A percentile compares a stretch with the other conserved stretches of the same genome.
Conservation (phyloP, 108 stramenopile genomes). For the Chaetoceros muelleri region DNA sequence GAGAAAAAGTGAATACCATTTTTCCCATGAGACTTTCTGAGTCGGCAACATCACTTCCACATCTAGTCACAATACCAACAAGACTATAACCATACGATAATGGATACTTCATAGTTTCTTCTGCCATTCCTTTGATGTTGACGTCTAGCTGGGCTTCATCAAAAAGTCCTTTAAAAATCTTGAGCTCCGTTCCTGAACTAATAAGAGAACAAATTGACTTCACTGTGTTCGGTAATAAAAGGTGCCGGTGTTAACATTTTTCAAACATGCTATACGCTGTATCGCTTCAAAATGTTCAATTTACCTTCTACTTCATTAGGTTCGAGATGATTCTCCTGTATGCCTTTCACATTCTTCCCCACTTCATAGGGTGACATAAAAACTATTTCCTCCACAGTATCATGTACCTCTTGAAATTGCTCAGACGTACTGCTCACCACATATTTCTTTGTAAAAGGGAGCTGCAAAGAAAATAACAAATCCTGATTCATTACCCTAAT, state of each 20-base stretch:
- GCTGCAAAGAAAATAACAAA: conserved; percentile 49
- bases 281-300: not conserved
- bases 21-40: conserved; percentile 39
- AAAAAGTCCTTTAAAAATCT: conserved; percentile 80
- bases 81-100: conserved; percentile 83
- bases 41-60: conserved; percentile 52
- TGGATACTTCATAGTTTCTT: conserved; percentile 77
- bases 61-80: conserved; percentile 62
- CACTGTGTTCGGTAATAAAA: conserved; percentile 9
- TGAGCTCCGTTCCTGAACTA: conserved; percentile 87
- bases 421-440: not conserved
- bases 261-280: not conserved
- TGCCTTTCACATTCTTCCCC: conserved; percentile 20
- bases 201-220: conserved; percentile 69
- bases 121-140: conserved; percentile 80
- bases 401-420: not conserved
- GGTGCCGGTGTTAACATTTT: not conserved
- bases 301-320: conserved; percentile 57
- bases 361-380: conserved; percentile 55
- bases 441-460: not conserved
- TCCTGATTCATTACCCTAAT: conserved; percentile 73
- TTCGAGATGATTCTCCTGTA: conserved; percentile 16
- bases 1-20: conserved; percentile 76
- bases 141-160: conserved; percentile 72
- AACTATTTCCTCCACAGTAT: conserved; percentile 38